phyloP scores from a whole-genome alignment of 2,329 filamentous ascomycete species.

The Colletotrichum abscissum region DNA sequence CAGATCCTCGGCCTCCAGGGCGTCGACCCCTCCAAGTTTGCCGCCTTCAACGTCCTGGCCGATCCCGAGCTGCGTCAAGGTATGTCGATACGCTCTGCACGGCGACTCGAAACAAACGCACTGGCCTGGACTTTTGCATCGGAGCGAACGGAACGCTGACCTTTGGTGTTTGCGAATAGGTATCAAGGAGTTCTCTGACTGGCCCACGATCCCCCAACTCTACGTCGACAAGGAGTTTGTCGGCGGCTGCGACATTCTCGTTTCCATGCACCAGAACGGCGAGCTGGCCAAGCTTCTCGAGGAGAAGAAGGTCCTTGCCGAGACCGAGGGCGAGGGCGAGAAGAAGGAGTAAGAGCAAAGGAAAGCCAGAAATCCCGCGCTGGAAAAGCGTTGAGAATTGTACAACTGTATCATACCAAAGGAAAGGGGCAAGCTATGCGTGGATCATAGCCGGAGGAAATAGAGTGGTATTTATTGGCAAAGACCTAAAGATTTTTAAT shows the following conservation, averaged over 20 bases:
- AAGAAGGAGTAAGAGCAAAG: conserved; percentile 45
- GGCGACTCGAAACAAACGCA: no score
- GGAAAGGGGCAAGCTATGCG: conserved; percentile 5
- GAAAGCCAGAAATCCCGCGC: background rate
- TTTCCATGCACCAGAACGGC: conserved; percentile 97
- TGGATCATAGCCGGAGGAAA: conserved; percentile 4
- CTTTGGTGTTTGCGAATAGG: conserved; percentile 59
- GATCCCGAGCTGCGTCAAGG: conserved; percentile 87
- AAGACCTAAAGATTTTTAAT: background rate
- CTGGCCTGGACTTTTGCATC: no score
- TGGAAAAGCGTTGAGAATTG: conserved; percentile 10
- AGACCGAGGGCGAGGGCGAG: conserved; percentile 56
- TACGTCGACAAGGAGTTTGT: conserved; percentile 97
- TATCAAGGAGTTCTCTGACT: conserved; percentile 99
- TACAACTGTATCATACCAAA: conserved; percentile 34
- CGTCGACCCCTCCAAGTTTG: conserved; percentile 94
- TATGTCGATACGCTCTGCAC: conserved; percentile 51
- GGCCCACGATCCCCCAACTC: conserved; percentile 97
- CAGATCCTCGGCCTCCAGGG: conserved; percentile 96
- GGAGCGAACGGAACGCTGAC: conserved; percentile 8
- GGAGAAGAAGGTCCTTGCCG: conserved; percentile 85
- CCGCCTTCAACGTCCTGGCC: conserved; percentile 97
- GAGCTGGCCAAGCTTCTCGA: conserved; percentile 92
- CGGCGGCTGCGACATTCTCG: conserved; percentile 96
- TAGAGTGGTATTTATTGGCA: conserved; percentile 19